Conservation (phyloP, 192 early-diverging fungal genomes). For the Dissophora globulifera region DNA sequence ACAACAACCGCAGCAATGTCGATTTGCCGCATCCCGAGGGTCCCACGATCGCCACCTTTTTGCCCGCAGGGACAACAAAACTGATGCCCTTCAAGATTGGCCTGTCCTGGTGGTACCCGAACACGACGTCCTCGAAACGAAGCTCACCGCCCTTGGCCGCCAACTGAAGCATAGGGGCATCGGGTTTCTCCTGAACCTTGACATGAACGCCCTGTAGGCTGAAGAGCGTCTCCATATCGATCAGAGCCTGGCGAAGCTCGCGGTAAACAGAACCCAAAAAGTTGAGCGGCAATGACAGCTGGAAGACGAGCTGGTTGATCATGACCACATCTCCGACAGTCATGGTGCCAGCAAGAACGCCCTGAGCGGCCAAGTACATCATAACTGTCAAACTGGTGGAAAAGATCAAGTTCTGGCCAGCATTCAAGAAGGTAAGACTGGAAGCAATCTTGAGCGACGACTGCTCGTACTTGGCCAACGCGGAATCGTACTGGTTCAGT, state of each 20-base stretch:
- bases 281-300: conserved; percentile 96
- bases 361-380: conserved; percentile 97
- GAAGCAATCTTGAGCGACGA: conserved; percentile 92
- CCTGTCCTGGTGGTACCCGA: conserved; percentile 86
- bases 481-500: conserved; percentile 86
- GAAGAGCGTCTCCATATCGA: conserved; percentile 99
- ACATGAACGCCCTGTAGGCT: conserved; percentile 70
- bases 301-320: conserved; percentile 98
- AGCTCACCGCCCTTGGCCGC: conserved; percentile 80
- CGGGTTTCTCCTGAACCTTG: conserved; percentile 64
- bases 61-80: conserved; percentile 88
- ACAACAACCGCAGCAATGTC: conserved; percentile 84
- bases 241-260: conserved; percentile 92
- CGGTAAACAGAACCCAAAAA: conserved; percentile 98
- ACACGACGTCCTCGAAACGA: conserved; percentile 86
- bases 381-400: conserved; percentile 90
- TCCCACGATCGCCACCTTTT: conserved; percentile 92
- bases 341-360: conserved; percentile 78
- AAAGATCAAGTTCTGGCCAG: conserved; percentile 96
- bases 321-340: conserved; percentile 98
- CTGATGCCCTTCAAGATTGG: conserved; percentile 68
- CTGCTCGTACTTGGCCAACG: conserved; percentile 90
- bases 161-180: conserved; percentile 61
- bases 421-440: conserved; percentile 92
- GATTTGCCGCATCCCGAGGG: conserved; percentile 94